Percentiles rank a stretch among this genome's conserved stretches.
phyloP scores from a whole-genome alignment of 2,329 filamentous ascomycete genomes.

The Xylariomycetidae sp. region DNA sequence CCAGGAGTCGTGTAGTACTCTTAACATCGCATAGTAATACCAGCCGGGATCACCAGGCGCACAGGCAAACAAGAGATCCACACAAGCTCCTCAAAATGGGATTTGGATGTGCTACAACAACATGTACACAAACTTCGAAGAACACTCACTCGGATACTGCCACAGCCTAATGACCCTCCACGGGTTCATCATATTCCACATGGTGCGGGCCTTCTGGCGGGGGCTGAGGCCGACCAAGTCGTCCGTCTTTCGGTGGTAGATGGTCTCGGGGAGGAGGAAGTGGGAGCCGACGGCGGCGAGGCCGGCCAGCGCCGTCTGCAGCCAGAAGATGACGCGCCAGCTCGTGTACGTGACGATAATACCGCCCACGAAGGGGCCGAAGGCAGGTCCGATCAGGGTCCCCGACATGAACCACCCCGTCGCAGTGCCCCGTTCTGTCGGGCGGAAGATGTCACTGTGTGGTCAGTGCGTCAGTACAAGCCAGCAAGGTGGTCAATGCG shows the following conservation, averaged over 20 bases:
- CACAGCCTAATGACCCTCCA: conserved; percentile 58
- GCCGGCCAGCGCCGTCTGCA: conserved; percentile 64
- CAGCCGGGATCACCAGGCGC: no score
- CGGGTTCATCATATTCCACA: conserved; percentile 62
- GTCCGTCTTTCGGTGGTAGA: conserved; percentile 55
- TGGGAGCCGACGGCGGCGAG: conserved; percentile 52
- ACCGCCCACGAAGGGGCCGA: conserved; percentile 65
- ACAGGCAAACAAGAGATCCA: no score
- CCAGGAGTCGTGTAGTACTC: no score
- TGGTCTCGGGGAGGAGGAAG: conserved; percentile 67
- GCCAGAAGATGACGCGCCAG: conserved; percentile 74
- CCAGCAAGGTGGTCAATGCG: no score
- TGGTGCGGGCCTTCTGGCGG: conserved; percentile 42
- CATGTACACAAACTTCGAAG: no score
- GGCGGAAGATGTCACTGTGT: conserved; percentile 52
- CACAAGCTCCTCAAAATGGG: no score
- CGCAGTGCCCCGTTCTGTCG: conserved; percentile 64
- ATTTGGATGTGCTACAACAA: no score
- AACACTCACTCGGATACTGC: conserved; percentile 50
- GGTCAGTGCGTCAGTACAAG: conserved; percentile 2
- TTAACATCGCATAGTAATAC: no score
- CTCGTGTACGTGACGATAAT: conserved; percentile 68
- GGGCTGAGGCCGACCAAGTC: conserved; percentile 53
- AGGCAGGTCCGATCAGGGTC: conserved; percentile 64
- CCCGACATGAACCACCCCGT: conserved; percentile 68